A percentile compares a stretch with the other conserved stretches of the same genome.
These are phyloP conservation scores for Xylariales sp. DNA, from an alignment of 2,329 filamentous ascomycete species.

Conservation along the genomic window DNA sequence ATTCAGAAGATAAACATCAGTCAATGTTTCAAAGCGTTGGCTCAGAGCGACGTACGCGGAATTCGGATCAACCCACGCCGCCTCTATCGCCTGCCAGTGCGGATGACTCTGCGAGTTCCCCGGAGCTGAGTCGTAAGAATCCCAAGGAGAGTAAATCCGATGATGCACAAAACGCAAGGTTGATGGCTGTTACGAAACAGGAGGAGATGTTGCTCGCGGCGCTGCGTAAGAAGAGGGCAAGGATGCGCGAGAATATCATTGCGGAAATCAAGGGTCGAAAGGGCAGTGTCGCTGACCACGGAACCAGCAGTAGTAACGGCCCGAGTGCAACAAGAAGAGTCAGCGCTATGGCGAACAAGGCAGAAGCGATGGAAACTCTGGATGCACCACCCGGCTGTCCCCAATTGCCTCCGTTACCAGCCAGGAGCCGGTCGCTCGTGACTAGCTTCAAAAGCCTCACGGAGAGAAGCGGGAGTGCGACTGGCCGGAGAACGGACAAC, in stretches of 20 bases:
- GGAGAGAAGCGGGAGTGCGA: neutral
- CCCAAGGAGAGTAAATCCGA: neutral
- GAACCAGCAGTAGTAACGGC: neutral
- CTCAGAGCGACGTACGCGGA: constrained; percentile 19
- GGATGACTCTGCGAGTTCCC: constrained; percentile 42
- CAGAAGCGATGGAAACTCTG: neutral
- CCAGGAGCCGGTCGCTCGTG: constrained; percentile 3
- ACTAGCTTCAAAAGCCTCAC: constrained; percentile 6
- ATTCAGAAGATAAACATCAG: too few relatives aligned
- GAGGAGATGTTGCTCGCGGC: constrained; percentile 56
- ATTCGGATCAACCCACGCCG: constrained; percentile 40
- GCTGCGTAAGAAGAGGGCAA: constrained; percentile 50
- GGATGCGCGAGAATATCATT: constrained; percentile 46
- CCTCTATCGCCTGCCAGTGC: constrained; percentile 48
- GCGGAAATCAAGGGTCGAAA: constrained; percentile 35
- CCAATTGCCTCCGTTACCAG: constrained; percentile 1
- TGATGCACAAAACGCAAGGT: constrained; percentile 32
- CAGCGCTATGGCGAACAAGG: neutral
- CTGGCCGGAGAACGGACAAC: constrained; percentile 4
- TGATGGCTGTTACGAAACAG: constrained; percentile 55
- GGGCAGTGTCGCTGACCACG: constrained; percentile 6
- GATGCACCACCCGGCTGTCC: neutral
- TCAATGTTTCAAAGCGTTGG: neutral
- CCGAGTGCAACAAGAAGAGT: neutral
- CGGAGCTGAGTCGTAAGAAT: constrained; percentile 12